phyloP scores from a whole-genome alignment of 2,329 filamentous ascomycete genomes.

The Penicillium concentricum region DNA sequence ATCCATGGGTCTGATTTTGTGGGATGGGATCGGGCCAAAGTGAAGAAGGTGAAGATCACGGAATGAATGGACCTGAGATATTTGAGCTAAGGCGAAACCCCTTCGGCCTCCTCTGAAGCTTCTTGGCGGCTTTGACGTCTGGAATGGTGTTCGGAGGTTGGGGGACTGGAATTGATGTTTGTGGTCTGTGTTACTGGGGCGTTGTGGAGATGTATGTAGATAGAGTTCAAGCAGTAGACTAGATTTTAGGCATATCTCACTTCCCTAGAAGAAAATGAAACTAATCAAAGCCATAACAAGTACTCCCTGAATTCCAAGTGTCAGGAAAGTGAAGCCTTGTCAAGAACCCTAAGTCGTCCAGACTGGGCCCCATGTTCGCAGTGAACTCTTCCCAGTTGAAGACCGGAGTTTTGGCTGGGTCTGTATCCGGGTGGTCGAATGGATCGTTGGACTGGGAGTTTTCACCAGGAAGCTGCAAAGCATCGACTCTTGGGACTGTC shows the following conservation, averaged over 20 bases:
- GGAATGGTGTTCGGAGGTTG: not conserved
- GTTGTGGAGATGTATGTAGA: not conserved
- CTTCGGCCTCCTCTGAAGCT: no score
- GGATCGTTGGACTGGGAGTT: not conserved
- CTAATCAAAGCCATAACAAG: no score
- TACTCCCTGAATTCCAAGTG: not conserved
- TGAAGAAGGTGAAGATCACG: not conserved
- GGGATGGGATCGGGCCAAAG: not conserved
- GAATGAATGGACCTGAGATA: not conserved
- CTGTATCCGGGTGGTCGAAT: not conserved
- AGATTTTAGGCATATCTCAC: no score
- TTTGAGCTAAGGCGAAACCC: no score
- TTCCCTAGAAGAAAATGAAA: no score
- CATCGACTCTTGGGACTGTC: not conserved
- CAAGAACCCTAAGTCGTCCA: conserved; percentile 5
- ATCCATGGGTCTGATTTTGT: conserved; percentile 9
- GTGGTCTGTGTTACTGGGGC: not conserved
- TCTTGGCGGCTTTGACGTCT: not conserved
- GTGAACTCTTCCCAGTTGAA: conserved; percentile 2
- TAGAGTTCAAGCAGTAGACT: no score
- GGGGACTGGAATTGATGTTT: not conserved
- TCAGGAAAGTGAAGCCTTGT: conserved; percentile 1
- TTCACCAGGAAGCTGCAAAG: not conserved
- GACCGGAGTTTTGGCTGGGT: not conserved
- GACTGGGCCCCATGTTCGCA: not conserved